Percentiles rank a stretch among this genome's conserved stretches.
Conservation (phyloP, 495 filamentous ascomycete species). For the Aspergillus haitiensis region DNA sequence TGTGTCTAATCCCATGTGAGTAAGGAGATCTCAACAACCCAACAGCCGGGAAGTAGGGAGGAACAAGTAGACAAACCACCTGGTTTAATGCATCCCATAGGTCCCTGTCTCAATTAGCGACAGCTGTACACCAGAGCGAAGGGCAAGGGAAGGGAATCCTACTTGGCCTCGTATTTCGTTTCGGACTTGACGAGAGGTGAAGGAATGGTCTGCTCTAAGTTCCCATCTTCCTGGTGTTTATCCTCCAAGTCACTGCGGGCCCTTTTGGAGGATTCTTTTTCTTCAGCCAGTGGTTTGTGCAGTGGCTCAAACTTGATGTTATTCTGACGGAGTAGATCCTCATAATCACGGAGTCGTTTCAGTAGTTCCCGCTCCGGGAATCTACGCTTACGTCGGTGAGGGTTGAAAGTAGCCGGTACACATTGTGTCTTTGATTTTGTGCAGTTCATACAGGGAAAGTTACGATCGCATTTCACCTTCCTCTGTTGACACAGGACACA, state of each 20-base stretch:
- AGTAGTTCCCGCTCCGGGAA: slow-evolving; percentile 58
- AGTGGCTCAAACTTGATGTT: slow-evolving; percentile 54
- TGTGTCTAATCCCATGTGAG: slow-evolving; percentile 17
- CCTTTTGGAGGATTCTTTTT: slow-evolving; percentile 6
- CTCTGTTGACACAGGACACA: slow-evolving; percentile 59
- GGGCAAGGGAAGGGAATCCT: not conserved
- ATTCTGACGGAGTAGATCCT: slow-evolving; percentile 52
- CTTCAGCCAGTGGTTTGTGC: slow-evolving; percentile 33
- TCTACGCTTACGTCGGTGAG: slow-evolving; percentile 47
- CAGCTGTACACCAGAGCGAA: not conserved
- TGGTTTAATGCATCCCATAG: slow-evolving; percentile 52
- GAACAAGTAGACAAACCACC: slow-evolving; percentile 33
- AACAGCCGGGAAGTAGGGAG: slow-evolving; percentile 1
- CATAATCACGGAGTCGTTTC: slow-evolving; percentile 52
- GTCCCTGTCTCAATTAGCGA: slow-evolving; percentile 35
- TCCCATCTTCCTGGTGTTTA: slow-evolving; percentile 20
- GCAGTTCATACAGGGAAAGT: slow-evolving; percentile 56
- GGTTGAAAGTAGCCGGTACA: slow-evolving; percentile 44
- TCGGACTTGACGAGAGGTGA: slow-evolving; percentile 32
- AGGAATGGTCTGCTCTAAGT: slow-evolving; percentile 19
- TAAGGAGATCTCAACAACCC: no score
- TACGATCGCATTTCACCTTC: slow-evolving; percentile 59
- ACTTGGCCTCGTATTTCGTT: slow-evolving; percentile 43
- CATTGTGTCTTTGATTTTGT: slow-evolving; percentile 42
- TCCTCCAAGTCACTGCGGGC: slow-evolving; percentile 28